Base-by-base conservation (phyloP, 441 rosid genomes). In the Syzygium malaccense region DNA sequence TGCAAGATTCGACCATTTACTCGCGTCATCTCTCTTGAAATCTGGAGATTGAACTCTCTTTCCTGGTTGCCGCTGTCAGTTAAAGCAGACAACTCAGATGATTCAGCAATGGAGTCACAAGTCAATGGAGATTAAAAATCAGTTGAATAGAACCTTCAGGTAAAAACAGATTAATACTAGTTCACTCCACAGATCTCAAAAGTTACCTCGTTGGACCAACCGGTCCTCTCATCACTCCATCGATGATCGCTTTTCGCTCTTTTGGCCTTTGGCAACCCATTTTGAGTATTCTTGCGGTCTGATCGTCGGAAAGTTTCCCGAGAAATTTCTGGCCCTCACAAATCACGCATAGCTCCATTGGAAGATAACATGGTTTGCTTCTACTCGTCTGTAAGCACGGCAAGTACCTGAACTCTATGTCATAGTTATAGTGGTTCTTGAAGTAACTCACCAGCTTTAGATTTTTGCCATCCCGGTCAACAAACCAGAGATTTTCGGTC, bases 291-390 rank as follows among this genome's bases (percentile, higher is more conserved):
- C 95, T 95, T 32, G 96, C 95, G 48, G 99, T 96, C 92, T 98
- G 99, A 91, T 96, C 99, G 93, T 98, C 99, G 0, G 99, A 94
- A 48, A 98, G 97, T 92, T 96, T 98, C 32, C 99, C 99, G 14
- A 96, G 98, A 94, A 98, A 98, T 90, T 96, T 98, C 93, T 98
- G 99, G 53, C 99, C 99, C 92, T 98, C 99, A 89, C 99, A 96
- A 41, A 98, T 96, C 93, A 96, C 93, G 89, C 99, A 98, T 32
- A 98, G 96, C 88, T 98, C 99, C 98, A 96, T 96, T 26, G 99
- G 98, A 91, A 98, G 97, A 92, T 98, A 98, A 91, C 99, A 98
- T 28, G 98, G 98, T 86, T 94, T 98, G 64, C 96, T 95, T 93
- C 98, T 94, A 92, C 98, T 95, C 45, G 95, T 94, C 93, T 96